Evolutionary conservation across 2,329 filamentous ascomycete species (phyloP).

Genomic region (Ophiostoma montium): DNA sequence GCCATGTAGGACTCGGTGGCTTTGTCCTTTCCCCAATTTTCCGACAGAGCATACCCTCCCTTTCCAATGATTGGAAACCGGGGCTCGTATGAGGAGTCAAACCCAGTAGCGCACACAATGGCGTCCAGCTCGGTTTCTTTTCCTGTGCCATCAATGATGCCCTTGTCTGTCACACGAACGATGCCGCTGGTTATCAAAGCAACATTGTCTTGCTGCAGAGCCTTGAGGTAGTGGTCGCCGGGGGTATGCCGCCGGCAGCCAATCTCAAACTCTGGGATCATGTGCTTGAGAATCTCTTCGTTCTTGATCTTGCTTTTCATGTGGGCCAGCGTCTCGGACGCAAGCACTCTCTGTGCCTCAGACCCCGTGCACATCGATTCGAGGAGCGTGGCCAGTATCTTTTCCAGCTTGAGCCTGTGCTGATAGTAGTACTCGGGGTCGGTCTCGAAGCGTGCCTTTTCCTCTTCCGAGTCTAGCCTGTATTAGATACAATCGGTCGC

Average conservation of each 20-base stretch:
- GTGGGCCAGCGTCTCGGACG: background rate
- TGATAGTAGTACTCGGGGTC: background rate
- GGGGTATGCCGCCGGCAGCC: slow-evolving; percentile 29
- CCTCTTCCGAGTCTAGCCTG: background rate
- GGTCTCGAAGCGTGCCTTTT: background rate
- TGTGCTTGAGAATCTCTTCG: background rate
- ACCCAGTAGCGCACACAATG: slow-evolving; percentile 24
- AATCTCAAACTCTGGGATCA: slow-evolving; percentile 27
- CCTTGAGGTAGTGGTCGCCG: slow-evolving; percentile 27
- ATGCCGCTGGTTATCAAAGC: slow-evolving; percentile 25
- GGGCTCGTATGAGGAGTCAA: slow-evolving; percentile 17
- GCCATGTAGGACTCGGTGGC: slow-evolving; percentile 23
- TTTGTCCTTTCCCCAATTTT: slow-evolving; percentile 17
- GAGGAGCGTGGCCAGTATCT: background rate
- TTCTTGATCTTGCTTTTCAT: slow-evolving; percentile 16
- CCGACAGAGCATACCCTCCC: background rate
- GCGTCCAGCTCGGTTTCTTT: slow-evolving; percentile 15
- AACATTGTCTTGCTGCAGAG: slow-evolving; percentile 29
- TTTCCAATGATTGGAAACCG: slow-evolving; percentile 17
- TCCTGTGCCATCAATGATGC: slow-evolving; percentile 20
- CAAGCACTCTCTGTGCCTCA: background rate
- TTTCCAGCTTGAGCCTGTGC: background rate
- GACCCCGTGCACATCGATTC: background rate
- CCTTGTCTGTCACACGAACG: slow-evolving; percentile 20
- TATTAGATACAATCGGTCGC: background rate